These are phyloP conservation scores for Terfezia claveryi DNA, from an alignment of 495 filamentous ascomycete species.

Conservation along the genomic window DNA sequence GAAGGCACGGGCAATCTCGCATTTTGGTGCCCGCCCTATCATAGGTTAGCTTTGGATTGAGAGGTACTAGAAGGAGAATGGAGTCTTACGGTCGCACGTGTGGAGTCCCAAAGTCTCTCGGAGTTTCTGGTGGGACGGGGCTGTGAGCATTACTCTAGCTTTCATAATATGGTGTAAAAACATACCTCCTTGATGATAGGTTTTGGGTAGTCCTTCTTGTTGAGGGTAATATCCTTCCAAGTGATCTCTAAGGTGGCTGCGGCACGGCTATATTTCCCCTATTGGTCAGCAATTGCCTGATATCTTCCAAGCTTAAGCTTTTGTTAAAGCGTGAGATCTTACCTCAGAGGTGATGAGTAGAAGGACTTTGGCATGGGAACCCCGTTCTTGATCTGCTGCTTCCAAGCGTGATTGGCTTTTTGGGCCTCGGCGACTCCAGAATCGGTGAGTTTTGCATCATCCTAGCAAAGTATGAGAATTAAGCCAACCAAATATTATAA, in stretches of 20 bases:
- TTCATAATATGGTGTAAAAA: constrained; percentile 33
- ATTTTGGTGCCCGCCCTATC: constrained; percentile 26
- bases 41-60: background rate
- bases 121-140: constrained; percentile 24
- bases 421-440: constrained; percentile 39
- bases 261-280: constrained; percentile 7
- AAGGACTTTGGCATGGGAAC: constrained; percentile 43
- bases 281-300: background rate
- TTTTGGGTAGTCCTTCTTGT: constrained; percentile 17
- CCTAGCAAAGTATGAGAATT: constrained; percentile 1
- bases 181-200: constrained; percentile 48
- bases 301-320: background rate
- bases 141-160: constrained; percentile 37
- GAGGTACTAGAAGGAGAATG: background rate
- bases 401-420: constrained; percentile 42
- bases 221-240: constrained; percentile 12
- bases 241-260: constrained; percentile 14
- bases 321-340: background rate
- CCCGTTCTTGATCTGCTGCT: constrained; percentile 28
- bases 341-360: constrained; percentile 44
- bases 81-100: constrained; percentile 43
- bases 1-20: constrained; percentile 34
- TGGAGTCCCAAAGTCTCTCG: constrained; percentile 53
- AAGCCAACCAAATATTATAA: background rate
- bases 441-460: constrained; percentile 43